These are phyloP conservation scores for Collybia sordida DNA, from an alignment of 768 basidiomycete species.

Conservation along the genomic window DNA sequence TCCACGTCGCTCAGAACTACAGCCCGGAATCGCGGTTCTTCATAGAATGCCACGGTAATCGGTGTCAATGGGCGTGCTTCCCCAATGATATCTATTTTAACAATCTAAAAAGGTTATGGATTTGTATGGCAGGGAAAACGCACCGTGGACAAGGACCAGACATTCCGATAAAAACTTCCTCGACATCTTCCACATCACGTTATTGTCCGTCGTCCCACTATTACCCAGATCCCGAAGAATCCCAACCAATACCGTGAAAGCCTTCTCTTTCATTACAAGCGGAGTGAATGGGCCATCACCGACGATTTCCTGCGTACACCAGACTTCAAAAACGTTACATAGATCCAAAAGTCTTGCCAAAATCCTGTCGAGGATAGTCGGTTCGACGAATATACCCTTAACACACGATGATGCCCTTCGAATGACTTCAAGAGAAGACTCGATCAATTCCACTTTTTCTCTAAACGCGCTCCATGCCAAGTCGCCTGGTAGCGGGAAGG, in stretches of 20 bases:
- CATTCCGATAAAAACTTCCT: slow-evolving; percentile 40
- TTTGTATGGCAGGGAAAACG: slow-evolving; percentile 11
- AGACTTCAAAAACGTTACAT: slow-evolving; percentile 55
- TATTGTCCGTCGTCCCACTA: slow-evolving; percentile 24
- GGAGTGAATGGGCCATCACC: slow-evolving; percentile 44
- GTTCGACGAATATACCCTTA: slow-evolving; percentile 47
- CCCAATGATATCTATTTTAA: background rate
- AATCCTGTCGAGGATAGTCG: slow-evolving; percentile 46
- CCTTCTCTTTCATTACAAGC: slow-evolving; percentile 44
- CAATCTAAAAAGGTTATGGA: background rate
- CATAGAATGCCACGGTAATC: slow-evolving; percentile 38
- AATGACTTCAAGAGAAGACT: slow-evolving; percentile 55
- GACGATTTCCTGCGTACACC: slow-evolving; percentile 49
- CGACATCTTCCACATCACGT: slow-evolving; percentile 41
- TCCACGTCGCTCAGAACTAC: slow-evolving; percentile 17
- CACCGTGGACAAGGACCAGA: slow-evolving; percentile 40
- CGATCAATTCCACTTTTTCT: slow-evolving; percentile 56
- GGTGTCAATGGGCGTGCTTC: slow-evolving; percentile 27
- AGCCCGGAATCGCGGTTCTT: slow-evolving; percentile 32
- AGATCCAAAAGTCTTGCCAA: slow-evolving; percentile 54
- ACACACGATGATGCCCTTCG: slow-evolving; percentile 48
- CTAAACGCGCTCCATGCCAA: slow-evolving; percentile 53
- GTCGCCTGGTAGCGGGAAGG: slow-evolving; percentile 49
- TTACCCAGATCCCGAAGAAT: slow-evolving; percentile 51
- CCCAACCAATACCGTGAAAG: slow-evolving; percentile 39